Evolutionary conservation across 768 basidiomycete species (phyloP).

Genomic region (Ephemerocybe angulata): DNA sequence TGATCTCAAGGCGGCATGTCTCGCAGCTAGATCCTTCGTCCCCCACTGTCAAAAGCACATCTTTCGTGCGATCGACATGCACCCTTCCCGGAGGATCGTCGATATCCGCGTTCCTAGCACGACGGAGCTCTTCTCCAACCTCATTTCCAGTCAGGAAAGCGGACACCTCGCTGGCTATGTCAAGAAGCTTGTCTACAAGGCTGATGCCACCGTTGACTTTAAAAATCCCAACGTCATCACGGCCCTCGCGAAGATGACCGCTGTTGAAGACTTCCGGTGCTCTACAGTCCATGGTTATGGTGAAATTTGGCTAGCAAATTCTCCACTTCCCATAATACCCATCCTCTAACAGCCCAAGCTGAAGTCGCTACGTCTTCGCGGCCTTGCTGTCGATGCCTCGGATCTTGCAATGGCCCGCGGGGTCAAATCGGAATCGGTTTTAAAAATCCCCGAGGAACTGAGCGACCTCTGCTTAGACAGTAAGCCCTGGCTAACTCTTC

Average conservation of each 20-base stretch:
- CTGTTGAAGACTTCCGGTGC: not conserved
- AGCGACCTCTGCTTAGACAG: too few species aligned
- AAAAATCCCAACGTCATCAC: not conserved
- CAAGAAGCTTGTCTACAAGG: not conserved
- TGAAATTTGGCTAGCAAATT: too few species aligned
- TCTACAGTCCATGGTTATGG: not conserved
- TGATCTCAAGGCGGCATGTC: not conserved
- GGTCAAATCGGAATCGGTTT: not conserved
- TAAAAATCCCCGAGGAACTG: too few species aligned
- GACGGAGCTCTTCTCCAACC: not conserved
- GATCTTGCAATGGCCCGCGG: not conserved
- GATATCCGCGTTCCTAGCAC: not conserved
- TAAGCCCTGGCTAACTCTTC: too few species aligned
- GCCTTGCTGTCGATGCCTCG: not conserved
- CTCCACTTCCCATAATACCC: not conserved
- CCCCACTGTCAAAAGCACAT: slow-evolving; percentile 1
- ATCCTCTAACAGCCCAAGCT: not conserved
- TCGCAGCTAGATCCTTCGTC: not conserved
- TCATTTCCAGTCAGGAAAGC: not conserved
- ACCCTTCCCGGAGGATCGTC: not conserved
- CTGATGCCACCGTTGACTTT: not conserved
- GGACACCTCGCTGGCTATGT: not conserved
- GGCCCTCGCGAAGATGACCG: not conserved
- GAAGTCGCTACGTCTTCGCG: not conserved
- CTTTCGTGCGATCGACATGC: not conserved